Evolutionary conservation across 192 early-diverging fungal genomes (phyloP).

Genomic region (Umbelopsis sp.): DNA sequence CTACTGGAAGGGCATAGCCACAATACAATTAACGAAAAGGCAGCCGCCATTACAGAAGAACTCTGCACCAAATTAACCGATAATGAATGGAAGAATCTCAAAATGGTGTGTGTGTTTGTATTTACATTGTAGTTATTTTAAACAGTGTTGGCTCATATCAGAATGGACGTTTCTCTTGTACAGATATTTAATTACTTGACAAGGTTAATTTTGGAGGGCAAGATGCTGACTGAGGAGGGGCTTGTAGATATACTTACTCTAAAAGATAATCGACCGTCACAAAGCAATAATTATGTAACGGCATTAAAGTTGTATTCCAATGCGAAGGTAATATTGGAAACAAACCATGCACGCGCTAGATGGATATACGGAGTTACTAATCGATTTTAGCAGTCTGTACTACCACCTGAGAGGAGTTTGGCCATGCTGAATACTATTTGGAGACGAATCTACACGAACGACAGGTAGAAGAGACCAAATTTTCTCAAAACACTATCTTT

Average conservation of each 20-base stretch:
- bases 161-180: not conserved
- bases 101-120: not conserved
- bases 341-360: not conserved
- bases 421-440: slow-evolving; percentile 9
- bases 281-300: slow-evolving; percentile 7
- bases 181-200: not conserved
- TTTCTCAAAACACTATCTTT: too few species aligned
- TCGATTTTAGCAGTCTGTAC: not conserved
- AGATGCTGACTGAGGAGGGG: slow-evolving; percentile 6
- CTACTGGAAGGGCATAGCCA: not conserved
- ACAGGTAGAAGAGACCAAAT: not conserved
- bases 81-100: not conserved
- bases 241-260: slow-evolving; percentile 9
- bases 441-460: slow-evolving; percentile 7
- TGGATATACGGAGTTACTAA: not conserved
- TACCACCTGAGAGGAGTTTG: not conserved
- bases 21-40: not conserved
- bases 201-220: not conserved
- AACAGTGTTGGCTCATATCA: not conserved
- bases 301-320: not conserved
- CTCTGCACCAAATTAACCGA: slow-evolving; percentile 5
- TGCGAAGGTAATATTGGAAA: not conserved
- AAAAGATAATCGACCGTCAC: slow-evolving; percentile 2
- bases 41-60: not conserved
- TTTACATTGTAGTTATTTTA: not conserved